Conservation (phyloP, 768 basidiomycete species). For the Rhodosporidiobolus sp. region DNA sequence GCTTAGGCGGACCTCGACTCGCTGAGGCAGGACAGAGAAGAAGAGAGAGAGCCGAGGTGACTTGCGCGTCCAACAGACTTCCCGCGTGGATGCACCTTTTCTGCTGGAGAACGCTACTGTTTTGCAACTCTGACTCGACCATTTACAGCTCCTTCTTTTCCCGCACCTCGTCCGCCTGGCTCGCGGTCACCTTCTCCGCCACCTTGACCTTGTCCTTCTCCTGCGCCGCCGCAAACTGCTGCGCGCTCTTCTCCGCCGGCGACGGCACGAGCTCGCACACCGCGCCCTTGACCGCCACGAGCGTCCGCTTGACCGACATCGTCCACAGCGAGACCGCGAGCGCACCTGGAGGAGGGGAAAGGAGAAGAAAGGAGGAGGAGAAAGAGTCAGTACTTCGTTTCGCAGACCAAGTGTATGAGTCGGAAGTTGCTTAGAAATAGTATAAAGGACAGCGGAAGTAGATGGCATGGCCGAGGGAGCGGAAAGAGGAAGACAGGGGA, state of each 20-base stretch:
- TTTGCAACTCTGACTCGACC: background rate
- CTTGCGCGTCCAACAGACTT: background rate
- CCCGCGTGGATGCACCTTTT: background rate
- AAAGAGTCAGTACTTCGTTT: background rate
- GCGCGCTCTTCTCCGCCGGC: conserved; percentile 21
- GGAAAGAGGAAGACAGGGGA: background rate
- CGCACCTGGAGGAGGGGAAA: conserved; percentile 60
- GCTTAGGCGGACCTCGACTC: too few species aligned
- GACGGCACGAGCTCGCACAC: conserved; percentile 59
- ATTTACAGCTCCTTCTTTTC: conserved; percentile 20
- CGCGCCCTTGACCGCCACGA: conserved; percentile 69
- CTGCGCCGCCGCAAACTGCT: conserved; percentile 23
- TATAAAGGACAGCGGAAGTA: background rate
- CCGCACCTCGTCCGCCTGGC: conserved; percentile 24
- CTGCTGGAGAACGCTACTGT: too few species aligned
- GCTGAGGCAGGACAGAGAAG: too few species aligned
- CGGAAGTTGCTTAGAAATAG: too few species aligned
- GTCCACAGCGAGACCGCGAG: conserved; percentile 94
- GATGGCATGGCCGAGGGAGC: background rate
- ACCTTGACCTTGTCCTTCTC: conserved; percentile 16
- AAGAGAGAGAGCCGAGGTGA: background rate
- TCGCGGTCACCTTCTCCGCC: background rate
- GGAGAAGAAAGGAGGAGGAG: background rate
- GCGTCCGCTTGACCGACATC: conserved; percentile 84
- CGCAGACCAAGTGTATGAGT: too few species aligned